phyloP scores from a whole-genome alignment of 2,329 filamentous ascomycete species.

The Curvularia verruculosa region DNA sequence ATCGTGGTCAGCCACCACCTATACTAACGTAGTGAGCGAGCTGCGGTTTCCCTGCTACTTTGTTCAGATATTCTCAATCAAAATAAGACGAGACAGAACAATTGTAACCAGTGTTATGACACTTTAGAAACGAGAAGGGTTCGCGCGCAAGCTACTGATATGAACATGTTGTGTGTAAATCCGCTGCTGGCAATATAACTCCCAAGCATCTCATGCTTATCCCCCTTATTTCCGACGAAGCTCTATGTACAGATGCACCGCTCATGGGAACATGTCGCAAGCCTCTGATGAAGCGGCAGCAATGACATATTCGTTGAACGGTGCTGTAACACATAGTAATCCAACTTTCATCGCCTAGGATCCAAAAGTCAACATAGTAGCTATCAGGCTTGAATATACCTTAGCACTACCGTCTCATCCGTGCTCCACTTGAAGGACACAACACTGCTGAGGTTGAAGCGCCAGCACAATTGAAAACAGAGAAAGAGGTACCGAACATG shows the following conservation, averaged over 20 bases:
- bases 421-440: conserved; percentile 51
- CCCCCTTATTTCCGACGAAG: conserved; percentile 45
- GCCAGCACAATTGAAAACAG: conserved; percentile 50
- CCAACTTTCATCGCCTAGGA: conserved; percentile 54
- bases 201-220: conserved; percentile 50
- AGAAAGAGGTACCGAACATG: conserved; percentile 52
- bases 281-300: conserved; percentile 52
- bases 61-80: neutral
- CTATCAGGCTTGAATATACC: conserved; percentile 54
- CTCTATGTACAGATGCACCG: conserved; percentile 55
- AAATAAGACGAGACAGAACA: neutral
- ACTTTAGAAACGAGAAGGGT: conserved; percentile 33
- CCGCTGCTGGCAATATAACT: conserved; percentile 22
- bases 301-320: conserved; percentile 45
- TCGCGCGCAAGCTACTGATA: neutral
- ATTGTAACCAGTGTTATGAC: neutral
- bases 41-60: neutral
- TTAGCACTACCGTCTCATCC: conserved; percentile 51
- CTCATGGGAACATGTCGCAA: conserved; percentile 57
- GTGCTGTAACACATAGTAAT: conserved; percentile 52
- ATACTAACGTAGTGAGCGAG: too few relatives aligned
- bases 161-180: neutral
- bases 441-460: conserved; percentile 53
- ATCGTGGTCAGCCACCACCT: too few relatives aligned
- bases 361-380: conserved; percentile 56